Base-by-base conservation (phyloP, 2,329 filamentous ascomycete species). In the Chaetothyriales sp. region DNA sequence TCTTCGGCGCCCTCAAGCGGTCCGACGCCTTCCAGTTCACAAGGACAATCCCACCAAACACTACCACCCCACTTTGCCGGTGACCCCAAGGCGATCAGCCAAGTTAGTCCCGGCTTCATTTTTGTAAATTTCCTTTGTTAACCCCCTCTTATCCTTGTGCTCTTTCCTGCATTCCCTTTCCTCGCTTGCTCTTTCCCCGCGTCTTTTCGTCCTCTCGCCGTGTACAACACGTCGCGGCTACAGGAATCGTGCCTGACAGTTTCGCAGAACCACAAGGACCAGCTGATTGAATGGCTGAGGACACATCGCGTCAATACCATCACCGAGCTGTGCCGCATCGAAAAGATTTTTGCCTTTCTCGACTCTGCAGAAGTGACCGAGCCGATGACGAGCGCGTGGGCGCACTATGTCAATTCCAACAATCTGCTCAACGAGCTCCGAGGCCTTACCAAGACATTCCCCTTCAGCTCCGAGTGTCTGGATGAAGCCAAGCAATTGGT, bases 251-350 rank as follows among this genome's bases (percentile, higher is more conserved):
- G 48, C 5, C 51, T 53, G 44, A 53, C 22, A 25, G 15, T 18
- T 20, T 18, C n/a, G 58, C 58, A 74, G 70, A 65, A 67, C 22
- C 69, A 74, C 54, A 73, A 73, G 58, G 64, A 69, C 15, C 75
- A 81, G 56, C 73, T 85, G 55, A 78, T 86, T 56, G 71, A 80
- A 20, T 79, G 81, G 0, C 73, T 88, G 19, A 71, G 71, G 44
- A 80, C 77, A 0, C 82, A 85, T 61, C 77, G 78, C n/a, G 72
- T 87, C 64, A 88, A 87, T 64, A 87, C 84, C 0, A 72, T 88
- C 18, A 82, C 80, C 0, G 83, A 85, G 56, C 76, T 88, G 25
- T 81, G 83, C 58, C 80, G 82, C 15, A 81, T 86, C 59, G 85
- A 89, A 64, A 77, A 78, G 51, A 72, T 78, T 3, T 81, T 84